Evolutionary conservation across 2,329 filamentous ascomycete genomes (phyloP).

Genomic region (Aspergillus sp.): DNA sequence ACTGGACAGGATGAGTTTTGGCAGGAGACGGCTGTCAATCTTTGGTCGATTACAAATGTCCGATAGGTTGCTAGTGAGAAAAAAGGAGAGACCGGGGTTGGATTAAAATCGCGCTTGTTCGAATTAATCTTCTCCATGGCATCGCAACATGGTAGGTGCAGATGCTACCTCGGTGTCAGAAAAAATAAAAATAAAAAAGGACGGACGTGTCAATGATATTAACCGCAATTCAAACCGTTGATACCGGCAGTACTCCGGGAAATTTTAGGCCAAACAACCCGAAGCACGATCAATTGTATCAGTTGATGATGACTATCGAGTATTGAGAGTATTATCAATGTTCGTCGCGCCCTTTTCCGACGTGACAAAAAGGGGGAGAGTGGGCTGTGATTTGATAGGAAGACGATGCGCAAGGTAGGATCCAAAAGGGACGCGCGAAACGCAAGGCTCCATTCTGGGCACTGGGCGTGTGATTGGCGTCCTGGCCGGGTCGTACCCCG

Average conservation of each 20-base stretch:
- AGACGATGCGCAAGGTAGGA: conserved; percentile 21
- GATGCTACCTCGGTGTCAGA: neutral
- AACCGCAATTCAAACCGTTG: neutral
- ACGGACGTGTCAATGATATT: neutral
- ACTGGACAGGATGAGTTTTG: neutral
- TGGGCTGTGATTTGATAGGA: conserved; percentile 14
- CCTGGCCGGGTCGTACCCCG: conserved; percentile 23
- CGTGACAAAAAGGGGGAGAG: conserved; percentile 11
- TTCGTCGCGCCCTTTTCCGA: neutral
- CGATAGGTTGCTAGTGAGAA: conserved; percentile 2
- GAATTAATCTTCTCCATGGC: neutral
- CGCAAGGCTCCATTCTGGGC: conserved; percentile 28
- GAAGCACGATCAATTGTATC: neutral
- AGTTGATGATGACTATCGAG: neutral
- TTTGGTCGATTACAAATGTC: neutral
- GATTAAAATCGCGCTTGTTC: conserved; percentile 1
- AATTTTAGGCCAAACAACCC: neutral
- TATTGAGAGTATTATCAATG: neutral
- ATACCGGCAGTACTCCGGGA: conserved; percentile 1
- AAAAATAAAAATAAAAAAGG: neutral
- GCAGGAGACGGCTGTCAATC: neutral
- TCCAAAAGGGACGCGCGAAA: conserved; percentile 21
- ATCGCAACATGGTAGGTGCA: neutral
- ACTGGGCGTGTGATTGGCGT: conserved; percentile 26
- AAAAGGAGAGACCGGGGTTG: neutral